These are phyloP conservation scores for Sindora glabra DNA, from an alignment of 306 rosid species.

Conservation along the genomic window DNA sequence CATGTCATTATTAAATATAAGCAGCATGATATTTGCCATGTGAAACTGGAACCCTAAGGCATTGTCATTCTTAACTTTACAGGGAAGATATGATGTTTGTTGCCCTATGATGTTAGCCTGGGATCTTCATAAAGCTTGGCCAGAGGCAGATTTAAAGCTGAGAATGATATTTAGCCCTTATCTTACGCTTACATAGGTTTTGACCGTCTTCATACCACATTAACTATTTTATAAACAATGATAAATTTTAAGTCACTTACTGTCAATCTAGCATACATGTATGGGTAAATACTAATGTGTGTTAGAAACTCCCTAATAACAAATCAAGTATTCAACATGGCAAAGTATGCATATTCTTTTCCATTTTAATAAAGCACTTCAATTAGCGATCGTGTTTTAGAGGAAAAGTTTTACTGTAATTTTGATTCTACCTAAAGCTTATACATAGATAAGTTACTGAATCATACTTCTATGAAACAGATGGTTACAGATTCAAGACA, in stretches of 20 bases:
- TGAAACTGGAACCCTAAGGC: neutral
- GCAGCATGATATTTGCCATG: neutral
- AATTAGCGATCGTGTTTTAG: neutral
- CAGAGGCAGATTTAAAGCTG: slow-evolving; percentile 87
- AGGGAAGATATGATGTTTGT: slow-evolving; percentile 94
- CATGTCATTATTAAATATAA: neutral
- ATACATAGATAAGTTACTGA: slow-evolving; percentile 13
- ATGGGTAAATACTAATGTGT: neutral
- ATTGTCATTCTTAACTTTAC: slow-evolving; percentile 12
- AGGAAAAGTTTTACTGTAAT: neutral
- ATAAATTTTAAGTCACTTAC: neutral
- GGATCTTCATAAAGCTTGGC: slow-evolving; percentile 99
- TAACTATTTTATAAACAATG: neutral
- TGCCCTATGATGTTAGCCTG: slow-evolving; percentile 98
- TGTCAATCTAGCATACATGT: neutral
- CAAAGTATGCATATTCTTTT: no score
- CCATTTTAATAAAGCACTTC: no score
- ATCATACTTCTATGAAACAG: slow-evolving; percentile 30
- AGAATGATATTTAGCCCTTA: slow-evolving; percentile 4
- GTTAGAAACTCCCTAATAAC: neutral
- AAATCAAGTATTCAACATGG: no score
- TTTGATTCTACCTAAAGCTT: neutral
- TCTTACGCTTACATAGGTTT: neutral
- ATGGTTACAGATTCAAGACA: slow-evolving; percentile 82
- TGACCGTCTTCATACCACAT: neutral